Base-by-base conservation (phyloP, 371 early-diverging fungal species). In the Phascolomyces articulosus region DNA sequence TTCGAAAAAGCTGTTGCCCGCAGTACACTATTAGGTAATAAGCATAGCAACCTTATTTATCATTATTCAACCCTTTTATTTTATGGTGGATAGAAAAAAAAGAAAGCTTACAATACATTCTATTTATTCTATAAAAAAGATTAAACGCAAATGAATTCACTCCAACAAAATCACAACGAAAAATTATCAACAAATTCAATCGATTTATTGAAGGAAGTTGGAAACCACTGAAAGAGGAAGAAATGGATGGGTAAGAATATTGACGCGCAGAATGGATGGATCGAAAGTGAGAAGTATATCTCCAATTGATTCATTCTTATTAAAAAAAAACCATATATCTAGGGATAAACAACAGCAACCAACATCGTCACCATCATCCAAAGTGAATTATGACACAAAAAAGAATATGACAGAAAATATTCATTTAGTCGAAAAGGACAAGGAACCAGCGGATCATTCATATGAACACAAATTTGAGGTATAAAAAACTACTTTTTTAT, bases 21-120 rank as follows among this genome's bases (percentile, higher is more conserved):
- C 88, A 86, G 54, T 91, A 91, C 64, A 85, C 91, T 0, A 89
- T 91, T 31, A 76, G 87, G 90, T 85, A 74, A n/a, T n/a, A n/a
- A 0, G 11, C 11, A 2, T 2, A 34, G 34, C 11, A n/a, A n/a
- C n/a, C n/a, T n/a, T n/a, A n/a, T n/a, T n/a, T n/a, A n/a, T n/a
- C n/a, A 9, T 3, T 31, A 6, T 31, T 31, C 9, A 6, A 6
- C 9, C 9, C 9, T 31, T 31, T 31, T 31, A 6, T 31, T 31
- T 31, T 31, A 9, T 34, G 34, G 2, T 9, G 6, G 2, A 9
- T 11, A 34, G 11, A 34, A 9, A 34, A 9, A 34, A 34, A 6
- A 0, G 11, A 9, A 11, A 2, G 0, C 11, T 34, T 34, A 9
- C 34, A 9, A 6, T 0, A 0, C 9, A 34, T 34, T 29, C 27